These are phyloP conservation scores for Suillus alpinus DNA, from an alignment of 768 basidiomycete genomes.

Conservation along the genomic window DNA sequence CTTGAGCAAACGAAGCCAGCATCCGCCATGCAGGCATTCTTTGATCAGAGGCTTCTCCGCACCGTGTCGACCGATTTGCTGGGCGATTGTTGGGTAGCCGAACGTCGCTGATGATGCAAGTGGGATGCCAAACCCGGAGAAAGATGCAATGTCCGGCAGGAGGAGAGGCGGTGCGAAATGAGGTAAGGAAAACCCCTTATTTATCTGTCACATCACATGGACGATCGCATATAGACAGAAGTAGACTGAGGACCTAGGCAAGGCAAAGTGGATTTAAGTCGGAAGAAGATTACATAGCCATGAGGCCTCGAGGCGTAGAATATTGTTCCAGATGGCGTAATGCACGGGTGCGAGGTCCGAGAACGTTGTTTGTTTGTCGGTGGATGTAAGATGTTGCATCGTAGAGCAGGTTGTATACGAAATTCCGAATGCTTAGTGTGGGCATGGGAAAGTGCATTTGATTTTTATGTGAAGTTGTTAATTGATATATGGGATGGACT, in stretches of 20 bases:
- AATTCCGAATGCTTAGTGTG: conserved; percentile 51
- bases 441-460: conserved; percentile 41
- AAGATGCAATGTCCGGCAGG: neutral
- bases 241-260: neutral
- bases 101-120: neutral
- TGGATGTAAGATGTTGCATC: conserved; percentile 68
- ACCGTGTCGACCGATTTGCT: neutral
- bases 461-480: neutral
- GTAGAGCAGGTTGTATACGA: conserved; percentile 91
- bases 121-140: neutral
- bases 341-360: conserved; percentile 94
- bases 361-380: conserved; percentile 87
- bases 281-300: neutral
- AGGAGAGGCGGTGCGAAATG: neutral
- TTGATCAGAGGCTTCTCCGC: neutral
- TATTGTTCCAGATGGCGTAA: conserved; percentile 61
- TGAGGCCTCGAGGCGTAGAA: neutral
- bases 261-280: neutral
- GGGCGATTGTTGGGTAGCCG: neutral
- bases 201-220: neutral
- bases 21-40: neutral
- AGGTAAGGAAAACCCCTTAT: neutral
- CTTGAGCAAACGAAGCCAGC: neutral
- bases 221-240: neutral
- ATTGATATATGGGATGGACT: neutral